Evolutionary conservation across 305 asterid genomes (phyloP), one percentile per base, ranked within the genome.

Genomic region (Fraxinus baroniana): DNA sequence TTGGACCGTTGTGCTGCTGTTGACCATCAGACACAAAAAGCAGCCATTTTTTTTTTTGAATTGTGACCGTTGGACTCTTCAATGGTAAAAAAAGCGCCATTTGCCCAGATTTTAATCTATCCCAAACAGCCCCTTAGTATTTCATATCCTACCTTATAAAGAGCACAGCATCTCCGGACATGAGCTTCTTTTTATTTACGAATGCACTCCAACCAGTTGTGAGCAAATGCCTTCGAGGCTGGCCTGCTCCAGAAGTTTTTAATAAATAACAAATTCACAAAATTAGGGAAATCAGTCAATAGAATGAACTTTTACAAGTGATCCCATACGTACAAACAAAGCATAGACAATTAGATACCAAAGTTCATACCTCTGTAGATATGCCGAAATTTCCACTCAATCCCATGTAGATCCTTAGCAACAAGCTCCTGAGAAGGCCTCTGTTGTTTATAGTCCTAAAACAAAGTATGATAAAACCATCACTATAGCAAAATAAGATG

Each of bases 191-290:
- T 85, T 90, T 95, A 85, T 97, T 94, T 80, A 97, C 97, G 88
- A 97, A 97, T 76, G 98, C 97, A 90, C 98, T 97, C 99, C 99
- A 97, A 74, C 99, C 99, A 33, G 99, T 97, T 33, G 99, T 97
- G 83, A 97, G 94, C 84, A 97, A 88, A 93, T 97, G 99, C 89
- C 99, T 92, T 44, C 98, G 90, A 36, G 99, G 99, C 89, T 97
- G 99, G 79, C 99, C 99, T 97, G 95, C 84, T 86, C 87, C 83
- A 62, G 28, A 71, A 26, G n/a, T 68, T 68, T 4, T 28, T 13
- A 37, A 74, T 55, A 82, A 60, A 18, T 68, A 71, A 18, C 15
- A 73, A 77, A 18, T 77, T 52, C 18, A 60, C 64, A 28, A 81
- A 52, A 62, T 32, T 8, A 35, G 30, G 76, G 57, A 49, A 30